Evolutionary conservation across 306 rosid genomes (phyloP).

Genomic region (Acacia acuminata): DNA sequence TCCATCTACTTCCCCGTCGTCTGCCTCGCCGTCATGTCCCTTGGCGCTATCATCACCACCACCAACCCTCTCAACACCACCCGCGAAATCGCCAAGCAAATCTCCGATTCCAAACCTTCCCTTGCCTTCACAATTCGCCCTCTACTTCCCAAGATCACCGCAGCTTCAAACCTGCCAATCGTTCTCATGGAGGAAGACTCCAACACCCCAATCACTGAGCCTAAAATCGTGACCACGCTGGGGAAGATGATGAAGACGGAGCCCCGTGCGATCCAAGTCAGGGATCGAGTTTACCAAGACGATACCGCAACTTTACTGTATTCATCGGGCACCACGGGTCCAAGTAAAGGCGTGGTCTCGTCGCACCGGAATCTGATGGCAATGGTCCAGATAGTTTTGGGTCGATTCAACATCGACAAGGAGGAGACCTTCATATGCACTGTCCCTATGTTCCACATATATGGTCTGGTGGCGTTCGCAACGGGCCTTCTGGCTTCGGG

Average conservation of each 20-base stretch:
- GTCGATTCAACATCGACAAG: slow-evolving; percentile 42
- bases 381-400: slow-evolving; percentile 53
- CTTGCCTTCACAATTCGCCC: slow-evolving; percentile 70
- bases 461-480: slow-evolving; percentile 74
- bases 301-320: slow-evolving; percentile 86
- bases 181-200: slow-evolving; percentile 53
- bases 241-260: slow-evolving; percentile 53
- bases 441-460: slow-evolving; percentile 91
- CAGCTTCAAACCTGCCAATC: slow-evolving; percentile 46
- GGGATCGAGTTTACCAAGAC: slow-evolving; percentile 59
- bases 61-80: slow-evolving; percentile 89
- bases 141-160: slow-evolving; percentile 57
- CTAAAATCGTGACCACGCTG: slow-evolving; percentile 36
- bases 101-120: slow-evolving; percentile 69
- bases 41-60: slow-evolving; percentile 91
- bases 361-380: slow-evolving; percentile 76
- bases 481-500: slow-evolving; percentile 66
- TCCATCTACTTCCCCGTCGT: slow-evolving; percentile 77
- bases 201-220: background rate
- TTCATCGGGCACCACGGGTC: slow-evolving; percentile 92
- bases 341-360: slow-evolving; percentile 86
- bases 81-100: slow-evolving; percentile 75
- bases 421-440: slow-evolving; percentile 74
- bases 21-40: slow-evolving; percentile 82
- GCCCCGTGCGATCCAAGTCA: slow-evolving; percentile 27